Evolutionary conservation across 768 basidiomycete genomes (phyloP).

Genomic region (Naematelia encephala): DNA sequence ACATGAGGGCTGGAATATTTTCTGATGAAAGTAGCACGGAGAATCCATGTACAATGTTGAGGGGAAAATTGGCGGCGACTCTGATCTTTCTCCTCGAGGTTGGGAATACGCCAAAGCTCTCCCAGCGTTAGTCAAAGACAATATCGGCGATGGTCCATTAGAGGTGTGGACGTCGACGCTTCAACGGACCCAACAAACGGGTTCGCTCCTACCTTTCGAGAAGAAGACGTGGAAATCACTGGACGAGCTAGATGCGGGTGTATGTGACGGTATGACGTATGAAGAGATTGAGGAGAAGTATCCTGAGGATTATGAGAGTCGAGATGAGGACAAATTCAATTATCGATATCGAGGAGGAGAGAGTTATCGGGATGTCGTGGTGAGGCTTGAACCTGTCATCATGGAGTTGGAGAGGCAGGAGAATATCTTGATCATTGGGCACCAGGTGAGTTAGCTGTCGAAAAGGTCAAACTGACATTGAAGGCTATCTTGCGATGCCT

Average conservation of each 20-base stretch:
- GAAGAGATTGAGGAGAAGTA: conserved; percentile 95
- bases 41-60: conserved; percentile 96
- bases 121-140: conserved; percentile 80
- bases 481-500: conserved; percentile 57
- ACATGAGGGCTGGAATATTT: neutral
- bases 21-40: conserved; percentile 66
- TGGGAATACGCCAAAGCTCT: conserved; percentile 79
- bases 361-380: conserved; percentile 95
- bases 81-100: conserved; percentile 76
- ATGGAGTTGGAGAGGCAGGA: conserved; percentile 99
- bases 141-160: conserved; percentile 80
- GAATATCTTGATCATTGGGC: conserved; percentile 93
- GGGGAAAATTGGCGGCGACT: conserved; percentile 98
- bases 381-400: conserved; percentile 92
- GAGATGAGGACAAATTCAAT: conserved; percentile 99
- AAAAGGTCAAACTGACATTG: neutral
- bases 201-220: conserved; percentile 70
- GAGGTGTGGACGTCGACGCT: conserved; percentile 99
- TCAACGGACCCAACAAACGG: conserved; percentile 87
- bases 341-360: conserved; percentile 95
- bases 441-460: conserved; percentile 62
- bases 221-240: conserved; percentile 98
- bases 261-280: conserved; percentile 99
- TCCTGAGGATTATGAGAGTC: conserved; percentile 95
- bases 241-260: conserved; percentile 97